phyloP scores from a whole-genome alignment of 2,329 filamentous ascomycete genomes.

The Acrocalymma vagum region DNA sequence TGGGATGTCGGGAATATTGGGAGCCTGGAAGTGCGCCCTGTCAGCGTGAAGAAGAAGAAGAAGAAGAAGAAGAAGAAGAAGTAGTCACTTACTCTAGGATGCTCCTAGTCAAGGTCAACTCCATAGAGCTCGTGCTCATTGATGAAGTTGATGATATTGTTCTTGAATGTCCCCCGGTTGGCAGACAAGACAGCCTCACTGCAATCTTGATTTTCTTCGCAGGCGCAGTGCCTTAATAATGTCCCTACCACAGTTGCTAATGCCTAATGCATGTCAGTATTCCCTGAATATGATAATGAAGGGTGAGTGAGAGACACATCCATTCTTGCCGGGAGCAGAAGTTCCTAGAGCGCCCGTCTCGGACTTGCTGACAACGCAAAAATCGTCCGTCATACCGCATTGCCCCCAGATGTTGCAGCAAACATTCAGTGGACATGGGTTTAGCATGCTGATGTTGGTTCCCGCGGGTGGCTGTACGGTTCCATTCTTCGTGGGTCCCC shows the following conservation, averaged over 20 bases:
- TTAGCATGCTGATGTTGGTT: conserved; percentile 28
- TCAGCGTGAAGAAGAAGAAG: too few species aligned
- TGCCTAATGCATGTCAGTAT: conserved; percentile 1
- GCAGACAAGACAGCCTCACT: conserved; percentile 42
- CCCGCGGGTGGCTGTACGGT: conserved; percentile 44
- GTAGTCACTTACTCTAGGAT: conserved; percentile 27
- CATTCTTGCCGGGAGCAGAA: conserved; percentile 11
- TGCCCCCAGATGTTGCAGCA: conserved; percentile 30
- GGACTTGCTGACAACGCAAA: conserved; percentile 17
- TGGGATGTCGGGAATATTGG: conserved; percentile 50
- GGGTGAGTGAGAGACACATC: conserved; percentile 15
- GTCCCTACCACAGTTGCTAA: conserved; percentile 23
- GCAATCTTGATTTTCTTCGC: conserved; percentile 11
- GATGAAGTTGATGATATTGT: conserved; percentile 32
- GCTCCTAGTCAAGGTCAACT: conserved; percentile 60
- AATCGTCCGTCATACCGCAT: conserved; percentile 21
- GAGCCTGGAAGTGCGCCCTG: too few species aligned
- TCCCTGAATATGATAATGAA: conserved; percentile 3
- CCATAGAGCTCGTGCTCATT: conserved; percentile 35
- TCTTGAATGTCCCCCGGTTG: conserved; percentile 47
- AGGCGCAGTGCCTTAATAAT: conserved; percentile 14
- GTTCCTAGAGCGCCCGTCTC: conserved; percentile 13
- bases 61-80: neutral
- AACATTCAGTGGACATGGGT: conserved; percentile 26
- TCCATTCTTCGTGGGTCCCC: conserved; percentile 56